These are phyloP conservation scores for Lactifluus subvellereus DNA, from an alignment of 768 basidiomycete species.

Conservation along the genomic window DNA sequence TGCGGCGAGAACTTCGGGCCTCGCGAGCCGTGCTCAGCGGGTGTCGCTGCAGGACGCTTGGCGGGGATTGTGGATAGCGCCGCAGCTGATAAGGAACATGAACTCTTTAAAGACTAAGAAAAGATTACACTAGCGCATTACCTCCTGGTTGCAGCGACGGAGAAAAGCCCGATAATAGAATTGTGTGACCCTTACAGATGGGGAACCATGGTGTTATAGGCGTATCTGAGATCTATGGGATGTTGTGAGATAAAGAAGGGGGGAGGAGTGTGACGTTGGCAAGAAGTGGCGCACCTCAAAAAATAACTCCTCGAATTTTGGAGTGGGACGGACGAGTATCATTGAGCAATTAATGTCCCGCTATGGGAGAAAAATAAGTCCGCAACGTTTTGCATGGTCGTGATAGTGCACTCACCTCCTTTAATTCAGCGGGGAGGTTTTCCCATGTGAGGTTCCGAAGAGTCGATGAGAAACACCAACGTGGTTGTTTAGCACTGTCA, in stretches of 20 bases:
- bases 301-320: not conserved
- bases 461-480: not conserved
- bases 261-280: not conserved
- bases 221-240: not conserved
- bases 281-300: not conserved
- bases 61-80: conserved; percentile 9
- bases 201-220: not conserved
- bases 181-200: not conserved
- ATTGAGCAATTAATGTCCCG: not conserved
- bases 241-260: not conserved
- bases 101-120: not conserved
- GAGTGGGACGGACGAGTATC: not conserved
- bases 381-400: too few relatives aligned
- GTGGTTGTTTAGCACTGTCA: not conserved
- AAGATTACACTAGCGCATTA: not conserved
- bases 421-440: not conserved
- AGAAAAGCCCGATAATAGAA: conserved; percentile 1
- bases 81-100: not conserved
- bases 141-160: conserved; percentile 18
- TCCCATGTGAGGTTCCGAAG: not conserved
- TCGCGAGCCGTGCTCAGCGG: conserved; percentile 16
- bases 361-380: not conserved
- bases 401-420: not conserved
- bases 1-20: too few relatives aligned
- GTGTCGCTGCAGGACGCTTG: conserved; percentile 15